These are phyloP conservation scores for Chlorencoelia australis DNA, from an alignment of 2,329 filamentous ascomycete genomes.

Conservation along the genomic window DNA sequence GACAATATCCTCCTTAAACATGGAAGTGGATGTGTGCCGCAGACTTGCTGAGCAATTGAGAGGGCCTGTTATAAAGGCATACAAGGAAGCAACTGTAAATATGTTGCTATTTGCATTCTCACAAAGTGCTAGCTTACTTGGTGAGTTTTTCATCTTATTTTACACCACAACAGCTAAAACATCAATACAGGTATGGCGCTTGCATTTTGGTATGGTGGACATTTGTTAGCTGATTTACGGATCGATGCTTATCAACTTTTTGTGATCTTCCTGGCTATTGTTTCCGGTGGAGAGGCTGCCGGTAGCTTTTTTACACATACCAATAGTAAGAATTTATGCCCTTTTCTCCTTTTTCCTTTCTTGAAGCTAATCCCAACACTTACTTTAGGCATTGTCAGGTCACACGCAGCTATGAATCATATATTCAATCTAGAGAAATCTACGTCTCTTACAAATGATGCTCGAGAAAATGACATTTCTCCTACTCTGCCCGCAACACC, in stretches of 20 bases:
- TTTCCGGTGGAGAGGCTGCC: constrained; percentile 18
- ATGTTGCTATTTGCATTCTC: constrained; percentile 1
- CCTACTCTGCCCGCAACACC: too few species aligned
- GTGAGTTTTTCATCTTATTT: background rate
- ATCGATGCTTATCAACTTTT: constrained; percentile 36
- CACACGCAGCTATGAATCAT: background rate
- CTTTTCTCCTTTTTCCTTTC: too few species aligned
- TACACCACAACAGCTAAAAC: background rate
- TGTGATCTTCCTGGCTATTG: constrained; percentile 38
- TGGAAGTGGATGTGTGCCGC: background rate
- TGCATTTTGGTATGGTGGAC: constrained; percentile 45
- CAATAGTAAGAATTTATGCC: too few species aligned
- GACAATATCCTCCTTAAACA: background rate
- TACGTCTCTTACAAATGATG: background rate
- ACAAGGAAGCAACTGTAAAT: background rate
- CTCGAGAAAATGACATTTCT: too few species aligned
- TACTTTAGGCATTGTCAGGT: background rate
- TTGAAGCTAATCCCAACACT: background rate
- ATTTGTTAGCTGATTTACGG: constrained; percentile 30
- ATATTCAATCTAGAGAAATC: background rate
- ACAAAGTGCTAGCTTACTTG: constrained; percentile 2
- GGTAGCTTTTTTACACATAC: constrained; percentile 2
- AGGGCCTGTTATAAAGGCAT: background rate
- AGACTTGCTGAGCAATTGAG: background rate
- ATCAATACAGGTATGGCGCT: constrained; percentile 39